phyloP scores from a whole-genome alignment of 1,284 basidiomycete genomes.

The Spongispora temasekensis region DNA sequence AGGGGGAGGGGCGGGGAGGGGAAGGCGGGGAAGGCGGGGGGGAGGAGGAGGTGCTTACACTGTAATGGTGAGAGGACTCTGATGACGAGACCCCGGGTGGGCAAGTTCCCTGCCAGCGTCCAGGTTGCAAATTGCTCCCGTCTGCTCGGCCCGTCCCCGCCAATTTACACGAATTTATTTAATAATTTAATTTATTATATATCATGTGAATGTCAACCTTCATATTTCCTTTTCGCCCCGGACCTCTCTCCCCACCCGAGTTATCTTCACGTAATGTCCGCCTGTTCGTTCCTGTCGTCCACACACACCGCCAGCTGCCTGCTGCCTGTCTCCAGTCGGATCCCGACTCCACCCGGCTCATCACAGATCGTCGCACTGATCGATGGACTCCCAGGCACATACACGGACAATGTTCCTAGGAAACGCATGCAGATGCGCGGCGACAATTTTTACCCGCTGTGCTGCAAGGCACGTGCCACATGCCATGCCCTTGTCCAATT shows the following conservation, averaged over 20 bases:
- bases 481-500: slow-evolving; percentile 1
- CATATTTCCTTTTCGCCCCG: slow-evolving; percentile 17
- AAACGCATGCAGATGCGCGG: background rate
- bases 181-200: background rate
- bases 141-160: slow-evolving; percentile 19
- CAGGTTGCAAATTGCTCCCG: slow-evolving; percentile 25
- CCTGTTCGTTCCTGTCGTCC: background rate
- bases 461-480: slow-evolving; percentile 1
- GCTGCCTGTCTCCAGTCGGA: slow-evolving; percentile 1
- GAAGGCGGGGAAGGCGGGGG: background rate
- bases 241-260: too few relatives aligned
- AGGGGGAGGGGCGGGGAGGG: background rate
- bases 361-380: slow-evolving; percentile 18
- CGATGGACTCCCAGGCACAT: slow-evolving; percentile 16
- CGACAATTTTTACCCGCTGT: slow-evolving; percentile 2
- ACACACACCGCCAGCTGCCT: background rate
- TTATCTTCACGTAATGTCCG: slow-evolving; percentile 14
- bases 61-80: slow-evolving; percentile 20
- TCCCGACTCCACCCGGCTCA: slow-evolving; percentile 17
- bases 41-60: background rate
- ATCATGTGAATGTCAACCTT: slow-evolving; percentile 6
- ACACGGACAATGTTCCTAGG: slow-evolving; percentile 10
- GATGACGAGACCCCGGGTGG: too few relatives aligned
- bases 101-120: too few relatives aligned
- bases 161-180: background rate